Base-by-base conservation (phyloP, 805 yeast species). In the Ogataea thermomethanolica region DNA sequence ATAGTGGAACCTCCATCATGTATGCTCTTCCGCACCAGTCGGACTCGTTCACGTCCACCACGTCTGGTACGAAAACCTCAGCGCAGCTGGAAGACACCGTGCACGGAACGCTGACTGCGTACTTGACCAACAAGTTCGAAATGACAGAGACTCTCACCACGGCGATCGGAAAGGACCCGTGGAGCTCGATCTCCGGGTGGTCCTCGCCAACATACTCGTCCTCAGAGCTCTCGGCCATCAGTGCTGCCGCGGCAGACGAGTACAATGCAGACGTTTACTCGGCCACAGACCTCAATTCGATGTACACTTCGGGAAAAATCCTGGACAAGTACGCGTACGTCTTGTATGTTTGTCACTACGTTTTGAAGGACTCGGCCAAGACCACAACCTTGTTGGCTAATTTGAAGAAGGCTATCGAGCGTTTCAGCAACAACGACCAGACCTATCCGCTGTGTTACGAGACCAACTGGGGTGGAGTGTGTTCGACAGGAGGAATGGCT, bases 311-410 rank as follows among this genome's bases (percentile, higher is more conserved):
- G 9, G 98, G 97, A n/a, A 90, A 90, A 62, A 70, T 78, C 30
- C 67, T 88, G 45, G 95, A 88, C 51, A 90, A 89, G 65, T 90
- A 81, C 65, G 95, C 96, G 0, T 82, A 85, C 73, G 73, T 90
- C 27, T 68, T 87, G 14, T 82, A 82, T 46, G 86, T 81, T 8
- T 72, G 83, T 35, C 76, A 80, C 42, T 80, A 73, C 47, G 73
- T 89, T 15, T 60, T 89, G 38, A 56, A 74, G 21, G 84, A 88
- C 54, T 58, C 66, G 0, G 61, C 55, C 3, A 61, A 79, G 38
- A 73, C 89, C 4, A 52, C 61, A 13, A 59, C 65, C n/a, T 63
- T 84, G 13, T 64, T 87, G 38, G 73, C 75, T 1, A 66, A 68
- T 35, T 55, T 89, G 37, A 81, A 84, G 53, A 54, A 59, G 10